Evolutionary conservation across 176 grass and related monocot genomes (phyloP), one percentile per base, ranked within the genome.

Genomic region (Paspalum vaginatum): DNA sequence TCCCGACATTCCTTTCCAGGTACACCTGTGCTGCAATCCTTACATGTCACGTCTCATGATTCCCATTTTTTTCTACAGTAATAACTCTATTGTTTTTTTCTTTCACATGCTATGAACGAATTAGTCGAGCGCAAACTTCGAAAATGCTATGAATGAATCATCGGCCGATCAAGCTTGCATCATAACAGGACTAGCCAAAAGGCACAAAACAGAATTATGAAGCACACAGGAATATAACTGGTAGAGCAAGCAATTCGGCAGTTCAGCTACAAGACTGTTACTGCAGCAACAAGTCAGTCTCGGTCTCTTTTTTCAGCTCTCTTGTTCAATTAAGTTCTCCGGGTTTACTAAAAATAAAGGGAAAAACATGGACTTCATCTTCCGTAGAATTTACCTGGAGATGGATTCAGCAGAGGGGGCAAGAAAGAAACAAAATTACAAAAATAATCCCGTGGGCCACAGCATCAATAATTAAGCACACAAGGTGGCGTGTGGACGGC

Each of bases 391-490:
- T 25, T 40, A 68, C n/a, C 6, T 69, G 9, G 25, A 70, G 61
- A 85, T 46, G 46, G 70, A 56, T 71, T 49, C 56, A 49, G 32
- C 68, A 1, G 37, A 17, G 15, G 41, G 3, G 50, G 40, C 32
- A 82, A 14, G 11, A 41, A 15, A 47, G 27, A 62, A 68, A 4
- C 17, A 11, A 51, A 65, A 53, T 40, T 44, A 45, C 20, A 60
- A 59, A 37, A 73, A 61, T 26, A 65, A 78, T 66, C 27, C 72
- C 16, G 69, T 38, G 83, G 51, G 73, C 20, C 70, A 58, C 66
- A 15, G 32, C 32, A 43, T 5, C 61, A 85, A 82, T 89, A 89
- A 89, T 86, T 49, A 69, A 79, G 38, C 61, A 68, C 78, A 45
- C 50, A 51, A 53, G 18, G 51, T 77, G 5, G 78, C 32, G 3